phyloP scores from a whole-genome alignment of 805 yeast species.

The Brettanomyces bruxellensis region DNA sequence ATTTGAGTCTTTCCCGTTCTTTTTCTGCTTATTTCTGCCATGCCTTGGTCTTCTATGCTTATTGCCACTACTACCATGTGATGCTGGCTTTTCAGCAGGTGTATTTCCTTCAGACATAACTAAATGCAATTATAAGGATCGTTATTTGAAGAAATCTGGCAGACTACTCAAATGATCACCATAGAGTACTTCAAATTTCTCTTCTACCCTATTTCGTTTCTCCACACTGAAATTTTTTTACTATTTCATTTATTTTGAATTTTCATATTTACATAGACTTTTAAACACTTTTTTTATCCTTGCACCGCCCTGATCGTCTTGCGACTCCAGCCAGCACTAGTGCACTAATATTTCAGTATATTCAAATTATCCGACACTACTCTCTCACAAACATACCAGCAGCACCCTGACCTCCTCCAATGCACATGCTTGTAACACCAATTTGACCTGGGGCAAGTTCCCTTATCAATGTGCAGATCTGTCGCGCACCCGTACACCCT shows the following conservation, averaged over 20 bases:
- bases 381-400: conserved; percentile 82
- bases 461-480: conserved; percentile 78
- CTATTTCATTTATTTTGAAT: no score
- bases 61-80: not conserved
- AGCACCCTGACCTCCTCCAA: conserved; percentile 99
- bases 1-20: not conserved
- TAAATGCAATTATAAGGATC: no score
- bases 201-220: no score
- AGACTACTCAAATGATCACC: no score
- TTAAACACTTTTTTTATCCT: no score
- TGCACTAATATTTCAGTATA: not conserved
- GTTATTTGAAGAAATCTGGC: no score
- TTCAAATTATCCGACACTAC: conserved; percentile 26
- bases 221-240: no score
- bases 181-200: no score
- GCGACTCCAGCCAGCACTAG: no score
- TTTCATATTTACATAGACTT: no score
- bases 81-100: not conserved
- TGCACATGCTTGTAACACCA: conserved; percentile 94
- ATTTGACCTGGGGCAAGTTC: conserved; percentile 72
- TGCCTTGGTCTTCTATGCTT: not conserved
- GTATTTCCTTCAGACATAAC: not conserved
- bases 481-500: conserved; percentile 83
- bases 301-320: not conserved
- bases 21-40: not conserved